These are phyloP conservation scores for Kwoniella shandongensis DNA, from an alignment of 768 basidiomycete species.

Conservation along the genomic window DNA sequence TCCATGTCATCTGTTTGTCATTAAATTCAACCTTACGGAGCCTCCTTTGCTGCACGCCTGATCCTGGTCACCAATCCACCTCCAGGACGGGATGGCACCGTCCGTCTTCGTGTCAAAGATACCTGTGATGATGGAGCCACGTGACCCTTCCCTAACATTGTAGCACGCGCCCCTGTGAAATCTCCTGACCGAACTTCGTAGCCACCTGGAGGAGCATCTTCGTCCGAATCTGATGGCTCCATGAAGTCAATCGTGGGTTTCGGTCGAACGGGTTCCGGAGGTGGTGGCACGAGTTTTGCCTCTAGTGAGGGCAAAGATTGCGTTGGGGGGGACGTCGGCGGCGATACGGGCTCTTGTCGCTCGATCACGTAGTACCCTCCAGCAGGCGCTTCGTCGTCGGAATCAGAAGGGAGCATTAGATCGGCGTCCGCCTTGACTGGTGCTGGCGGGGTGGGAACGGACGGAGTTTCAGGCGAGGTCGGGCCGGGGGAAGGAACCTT, in stretches of 20 bases:
- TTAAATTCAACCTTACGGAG: slow-evolving; percentile 11
- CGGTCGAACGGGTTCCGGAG: slow-evolving; percentile 13
- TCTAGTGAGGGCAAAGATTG: slow-evolving; percentile 6
- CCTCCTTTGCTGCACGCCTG: slow-evolving; percentile 19
- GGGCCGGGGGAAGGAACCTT: slow-evolving; percentile 7
- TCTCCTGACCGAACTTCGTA: slow-evolving; percentile 35
- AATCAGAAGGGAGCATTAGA: slow-evolving; percentile 52
- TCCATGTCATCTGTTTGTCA: too few species aligned
- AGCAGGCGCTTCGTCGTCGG: slow-evolving; percentile 50
- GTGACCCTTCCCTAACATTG: slow-evolving; percentile 18
- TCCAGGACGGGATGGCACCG: slow-evolving; percentile 17
- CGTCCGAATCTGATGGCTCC: slow-evolving; percentile 46
- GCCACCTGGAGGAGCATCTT: slow-evolving; percentile 41
- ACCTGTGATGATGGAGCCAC: not conserved
- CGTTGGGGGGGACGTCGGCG: slow-evolving; percentile 7
- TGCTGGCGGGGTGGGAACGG: slow-evolving; percentile 20
- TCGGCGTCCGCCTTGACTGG: slow-evolving; percentile 46
- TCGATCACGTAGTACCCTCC: slow-evolving; percentile 51
- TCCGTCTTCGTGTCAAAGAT: slow-evolving; percentile 18
- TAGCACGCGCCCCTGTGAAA: slow-evolving; percentile 19
- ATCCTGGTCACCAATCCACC: slow-evolving; percentile 6
- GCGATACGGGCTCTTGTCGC: slow-evolving; percentile 16
- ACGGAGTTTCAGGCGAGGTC: not conserved
- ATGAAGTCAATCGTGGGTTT: slow-evolving; percentile 24
- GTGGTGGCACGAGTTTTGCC: slow-evolving; percentile 16